These are phyloP conservation scores for Aspergillus sp. DNA, from an alignment of 2,329 filamentous ascomycete genomes.

Conservation along the genomic window DNA sequence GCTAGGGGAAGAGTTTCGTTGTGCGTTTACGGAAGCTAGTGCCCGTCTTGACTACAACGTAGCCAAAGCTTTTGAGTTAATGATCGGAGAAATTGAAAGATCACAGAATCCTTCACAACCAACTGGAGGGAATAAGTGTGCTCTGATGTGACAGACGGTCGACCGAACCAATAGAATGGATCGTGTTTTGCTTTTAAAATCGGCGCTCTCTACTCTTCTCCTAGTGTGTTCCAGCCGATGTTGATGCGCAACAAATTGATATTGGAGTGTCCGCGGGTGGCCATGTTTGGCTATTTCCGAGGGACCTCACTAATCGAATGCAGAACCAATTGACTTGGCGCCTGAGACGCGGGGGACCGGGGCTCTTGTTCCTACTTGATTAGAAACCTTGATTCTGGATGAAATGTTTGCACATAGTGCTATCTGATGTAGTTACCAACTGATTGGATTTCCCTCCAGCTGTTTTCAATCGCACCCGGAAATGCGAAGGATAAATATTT, in stretches of 20 bases:
- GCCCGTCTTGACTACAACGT: conserved; percentile 95
- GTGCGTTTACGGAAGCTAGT: conserved; percentile 92
- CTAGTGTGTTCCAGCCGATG: not conserved
- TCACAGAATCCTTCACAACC: conserved; percentile 86
- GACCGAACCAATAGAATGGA: not conserved
- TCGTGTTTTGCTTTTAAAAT: not conserved
- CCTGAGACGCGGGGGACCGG: not conserved
- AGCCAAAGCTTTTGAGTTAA: conserved; percentile 83
- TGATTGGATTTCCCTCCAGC: no score
- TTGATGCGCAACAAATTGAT: not conserved
- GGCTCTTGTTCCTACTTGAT: not conserved
- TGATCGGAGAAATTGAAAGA: conserved; percentile 95
- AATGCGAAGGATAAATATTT: no score
- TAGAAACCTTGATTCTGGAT: not conserved
- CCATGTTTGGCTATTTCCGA: not conserved
- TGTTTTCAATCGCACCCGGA: no score
- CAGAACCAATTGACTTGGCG: not conserved
- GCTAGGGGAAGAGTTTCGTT: conserved; percentile 81
- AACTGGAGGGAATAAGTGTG: conserved; percentile 75
- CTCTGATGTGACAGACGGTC: conserved; percentile 68
- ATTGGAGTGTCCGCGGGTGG: not conserved
- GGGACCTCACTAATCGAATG: not conserved
- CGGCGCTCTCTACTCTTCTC: not conserved
- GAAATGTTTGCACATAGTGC: not conserved
- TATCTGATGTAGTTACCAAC: not conserved